phyloP scores from a whole-genome alignment of 2,329 filamentous ascomycete species.

The Myriangium duriaei region DNA sequence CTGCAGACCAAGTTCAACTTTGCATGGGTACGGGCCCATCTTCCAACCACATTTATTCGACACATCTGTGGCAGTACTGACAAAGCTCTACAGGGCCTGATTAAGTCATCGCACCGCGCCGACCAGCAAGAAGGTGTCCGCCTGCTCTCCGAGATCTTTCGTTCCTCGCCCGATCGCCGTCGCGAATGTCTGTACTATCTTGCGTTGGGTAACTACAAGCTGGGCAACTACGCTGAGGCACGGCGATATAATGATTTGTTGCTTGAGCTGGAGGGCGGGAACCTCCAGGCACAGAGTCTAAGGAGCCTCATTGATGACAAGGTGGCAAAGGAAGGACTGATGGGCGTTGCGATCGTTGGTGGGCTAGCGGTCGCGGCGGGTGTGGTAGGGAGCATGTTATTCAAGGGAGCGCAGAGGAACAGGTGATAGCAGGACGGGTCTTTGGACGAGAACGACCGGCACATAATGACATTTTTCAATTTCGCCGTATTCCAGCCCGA shows the following conservation, averaged over 20 bases:
- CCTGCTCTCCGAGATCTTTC: constrained; percentile 92
- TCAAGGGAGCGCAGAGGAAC: constrained; percentile 59
- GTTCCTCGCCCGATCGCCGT: constrained; percentile 78
- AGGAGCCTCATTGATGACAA: constrained; percentile 86
- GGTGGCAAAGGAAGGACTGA: constrained; percentile 83
- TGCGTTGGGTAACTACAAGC: constrained; percentile 92
- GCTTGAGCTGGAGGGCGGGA: constrained; percentile 79
- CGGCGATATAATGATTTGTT: constrained; percentile 88
- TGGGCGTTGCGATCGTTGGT: constrained; percentile 90
- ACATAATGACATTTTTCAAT: no score
- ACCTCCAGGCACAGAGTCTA: constrained; percentile 80
- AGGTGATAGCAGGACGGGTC: no score
- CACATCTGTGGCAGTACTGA: not conserved
- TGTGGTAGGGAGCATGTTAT: constrained; percentile 77
- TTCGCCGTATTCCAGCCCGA: no score
- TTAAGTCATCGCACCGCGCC: constrained; percentile 72
- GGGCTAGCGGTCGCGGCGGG: constrained; percentile 86
- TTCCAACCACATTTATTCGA: no score
- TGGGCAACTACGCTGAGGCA: constrained; percentile 93
- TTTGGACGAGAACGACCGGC: no score
- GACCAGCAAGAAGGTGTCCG: constrained; percentile 93
- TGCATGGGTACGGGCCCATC: constrained; percentile 93
- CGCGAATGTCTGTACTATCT: constrained; percentile 98
- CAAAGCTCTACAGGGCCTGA: constrained; percentile 78
- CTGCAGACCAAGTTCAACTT: constrained; percentile 99